A percentile compares a stretch with the other conserved stretches of the same genome.
Conservation (phyloP, 1,139 yeast species). For the Blastobotrys capitulatus region DNA sequence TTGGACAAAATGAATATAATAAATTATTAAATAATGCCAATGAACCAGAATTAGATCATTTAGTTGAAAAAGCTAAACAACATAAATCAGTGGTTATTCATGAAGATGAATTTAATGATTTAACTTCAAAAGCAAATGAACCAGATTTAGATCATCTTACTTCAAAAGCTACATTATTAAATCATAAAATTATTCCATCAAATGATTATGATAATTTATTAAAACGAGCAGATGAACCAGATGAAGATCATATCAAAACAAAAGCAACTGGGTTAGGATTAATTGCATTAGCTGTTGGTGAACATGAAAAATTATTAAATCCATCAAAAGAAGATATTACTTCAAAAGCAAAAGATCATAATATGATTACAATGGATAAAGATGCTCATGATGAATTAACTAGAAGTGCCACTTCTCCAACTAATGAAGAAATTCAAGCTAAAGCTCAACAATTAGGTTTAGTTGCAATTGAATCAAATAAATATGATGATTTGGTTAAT, state of each 20-base stretch:
- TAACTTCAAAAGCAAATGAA: conserved; percentile 20
- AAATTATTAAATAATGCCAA: conserved; percentile 29
- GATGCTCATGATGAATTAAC: conserved; percentile 19
- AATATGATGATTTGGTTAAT: conserved; percentile 23
- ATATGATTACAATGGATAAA: conserved; percentile 21
- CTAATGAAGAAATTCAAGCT: conserved; percentile 13
- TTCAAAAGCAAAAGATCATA: conserved; percentile 19
- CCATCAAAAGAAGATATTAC: conserved; percentile 26
- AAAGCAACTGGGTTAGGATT: conserved; percentile 32
- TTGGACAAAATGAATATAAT: conserved; percentile 26
- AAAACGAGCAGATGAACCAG: conserved; percentile 19
- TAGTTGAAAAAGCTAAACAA: conserved; percentile 33
- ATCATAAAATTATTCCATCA: conserved; percentile 44
- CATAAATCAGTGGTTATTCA: conserved; percentile 24
- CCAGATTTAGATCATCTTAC: conserved; percentile 22
- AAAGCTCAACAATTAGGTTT: conserved; percentile 30
- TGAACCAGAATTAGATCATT: conserved; percentile 34
- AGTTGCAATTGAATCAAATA: conserved; percentile 39
- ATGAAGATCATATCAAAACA: conserved; percentile 27
- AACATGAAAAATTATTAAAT: conserved; percentile 21
- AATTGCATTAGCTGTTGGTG: conserved; percentile 26
- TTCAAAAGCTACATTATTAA: conserved; percentile 22
- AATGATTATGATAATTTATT: conserved; percentile 26
- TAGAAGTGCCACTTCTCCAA: conserved; percentile 17
- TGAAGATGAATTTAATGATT: conserved; percentile 21